Evolutionary conservation across 1,139 yeast species (phyloP), one percentile per base, ranked within the genome.

Genomic region (Yamadazyma jaroonii): DNA sequence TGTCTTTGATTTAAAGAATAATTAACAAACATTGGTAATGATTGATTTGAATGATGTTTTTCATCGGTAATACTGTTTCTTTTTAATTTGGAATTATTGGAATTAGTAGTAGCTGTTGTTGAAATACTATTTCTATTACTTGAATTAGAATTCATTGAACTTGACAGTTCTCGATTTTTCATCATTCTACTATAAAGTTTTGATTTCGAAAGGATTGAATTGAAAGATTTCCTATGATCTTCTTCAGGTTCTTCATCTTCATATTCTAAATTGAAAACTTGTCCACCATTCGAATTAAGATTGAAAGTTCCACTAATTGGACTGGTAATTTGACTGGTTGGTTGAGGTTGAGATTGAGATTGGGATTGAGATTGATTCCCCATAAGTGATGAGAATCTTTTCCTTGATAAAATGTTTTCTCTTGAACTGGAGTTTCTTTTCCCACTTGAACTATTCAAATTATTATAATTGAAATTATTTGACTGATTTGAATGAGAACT

Each of bases 101-200:
- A 35, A 29, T 31, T 35, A 31, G 34, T 29, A 27, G 50, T 40
- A 26, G 49, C 42, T 10, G 60, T 50, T 29, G 63, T 61, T n/a
- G 52, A 41, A 4, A 46, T 35, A 36, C 49, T 46, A 26, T 47
- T 48, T 22, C 51, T 30, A 25, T 42, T 41, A 14, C 44, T 38
- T 4, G 49, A 36, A 9, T 46, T 52, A 28, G 71, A 66, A 29
- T 51, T 52, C 31, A 56, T 41, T 2, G 70, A 63, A 17, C 64
- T 50, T 2, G 60, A 49, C 59, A 64, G 68, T 36, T 68, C 74
- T 10, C 75, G 56, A 40, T 64, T 56, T 43, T 65, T 67, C 44
- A 62, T 68, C 21, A 69, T 50, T 41, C 64, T 59, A 44, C 59
- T 62, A 46, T 70, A 70, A 22, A 70, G 48, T 43, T 57, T 56